A percentile compares a stretch with the other conserved stretches of the same genome.
Conservation (phyloP, 2,329 filamentous ascomycete genomes). For the Cytospora mali region DNA sequence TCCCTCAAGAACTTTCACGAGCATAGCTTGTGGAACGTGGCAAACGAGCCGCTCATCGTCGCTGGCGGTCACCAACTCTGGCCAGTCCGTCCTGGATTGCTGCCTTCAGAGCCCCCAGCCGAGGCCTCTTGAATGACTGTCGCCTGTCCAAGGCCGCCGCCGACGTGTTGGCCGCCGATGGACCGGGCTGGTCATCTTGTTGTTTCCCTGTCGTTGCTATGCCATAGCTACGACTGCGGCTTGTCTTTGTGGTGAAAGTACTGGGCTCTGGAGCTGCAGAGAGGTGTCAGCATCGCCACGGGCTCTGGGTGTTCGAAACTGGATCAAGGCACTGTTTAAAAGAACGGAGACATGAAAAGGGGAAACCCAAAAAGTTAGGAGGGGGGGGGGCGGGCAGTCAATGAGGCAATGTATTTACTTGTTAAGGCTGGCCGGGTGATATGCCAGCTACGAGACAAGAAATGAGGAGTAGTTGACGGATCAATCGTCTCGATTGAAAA, state of each 20-base stretch:
- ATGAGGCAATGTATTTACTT: neutral
- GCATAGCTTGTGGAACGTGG: neutral
- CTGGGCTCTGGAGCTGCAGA: neutral
- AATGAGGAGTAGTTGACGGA: neutral
- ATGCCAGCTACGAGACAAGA: neutral
- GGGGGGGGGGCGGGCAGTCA: neutral
- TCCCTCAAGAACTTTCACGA: too few species aligned
- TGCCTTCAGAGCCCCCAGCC: neutral
- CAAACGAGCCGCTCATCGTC: neutral
- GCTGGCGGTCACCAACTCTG: neutral
- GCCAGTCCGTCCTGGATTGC: neutral
- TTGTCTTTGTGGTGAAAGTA: neutral
- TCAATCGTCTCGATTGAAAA: neutral
- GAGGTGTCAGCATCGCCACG: neutral
- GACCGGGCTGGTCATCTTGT: neutral
- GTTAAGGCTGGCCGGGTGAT: neutral
- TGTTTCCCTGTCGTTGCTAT: neutral
- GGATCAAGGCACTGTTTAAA: too few species aligned
- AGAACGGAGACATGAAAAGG: too few species aligned
- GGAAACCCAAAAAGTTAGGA: neutral
- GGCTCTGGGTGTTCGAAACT: too few species aligned
- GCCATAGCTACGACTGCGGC: neutral
- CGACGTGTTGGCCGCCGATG: neutral
- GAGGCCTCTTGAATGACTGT: too few species aligned
- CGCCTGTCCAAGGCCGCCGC: neutral